These are phyloP conservation scores for Fusarium kyushuense DNA, from an alignment of 2,329 filamentous ascomycete species.

Conservation along the genomic window DNA sequence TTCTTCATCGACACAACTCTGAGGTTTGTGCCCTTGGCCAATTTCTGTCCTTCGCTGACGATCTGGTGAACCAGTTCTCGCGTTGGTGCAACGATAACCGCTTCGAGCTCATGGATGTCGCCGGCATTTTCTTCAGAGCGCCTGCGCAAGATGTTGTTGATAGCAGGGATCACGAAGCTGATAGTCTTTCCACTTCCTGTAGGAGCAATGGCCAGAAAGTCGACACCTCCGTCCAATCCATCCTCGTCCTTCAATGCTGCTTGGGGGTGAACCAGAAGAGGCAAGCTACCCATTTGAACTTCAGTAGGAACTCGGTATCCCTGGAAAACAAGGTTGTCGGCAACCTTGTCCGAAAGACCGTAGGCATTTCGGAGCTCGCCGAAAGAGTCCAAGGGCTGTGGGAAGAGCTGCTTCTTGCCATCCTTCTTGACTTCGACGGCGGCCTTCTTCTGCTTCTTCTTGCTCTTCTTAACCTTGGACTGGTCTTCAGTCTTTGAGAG, in stretches of 20 bases:
- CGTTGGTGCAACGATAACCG: slow-evolving; percentile 81
- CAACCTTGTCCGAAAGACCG: slow-evolving; percentile 77
- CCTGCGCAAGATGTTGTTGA: slow-evolving; percentile 77
- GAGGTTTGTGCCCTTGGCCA: slow-evolving; percentile 80
- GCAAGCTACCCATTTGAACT: slow-evolving; percentile 89
- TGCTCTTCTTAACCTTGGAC: slow-evolving; percentile 65
- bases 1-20: slow-evolving; percentile 87
- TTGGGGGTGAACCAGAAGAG: slow-evolving; percentile 75
- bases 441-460: slow-evolving; percentile 63
- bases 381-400: slow-evolving; percentile 84
- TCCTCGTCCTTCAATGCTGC: slow-evolving; percentile 59
- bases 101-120: slow-evolving; percentile 66
- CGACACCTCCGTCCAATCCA: slow-evolving; percentile 61
- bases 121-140: slow-evolving; percentile 59
- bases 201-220: slow-evolving; percentile 90
- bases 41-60: slow-evolving; percentile 85
- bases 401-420: slow-evolving; percentile 73
- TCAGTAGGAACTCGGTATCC: slow-evolving; percentile 91
- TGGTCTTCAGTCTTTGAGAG: slow-evolving; percentile 66
- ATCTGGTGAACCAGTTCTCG: slow-evolving; percentile 84
- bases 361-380: slow-evolving; percentile 77
- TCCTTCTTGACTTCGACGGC: slow-evolving; percentile 64
- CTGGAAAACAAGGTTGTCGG: slow-evolving; percentile 84
- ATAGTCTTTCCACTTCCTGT: slow-evolving; percentile 98
- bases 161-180: slow-evolving; percentile 88